Conservation (phyloP, 257 asterid species). For the Euphrasia confusa region DNA sequence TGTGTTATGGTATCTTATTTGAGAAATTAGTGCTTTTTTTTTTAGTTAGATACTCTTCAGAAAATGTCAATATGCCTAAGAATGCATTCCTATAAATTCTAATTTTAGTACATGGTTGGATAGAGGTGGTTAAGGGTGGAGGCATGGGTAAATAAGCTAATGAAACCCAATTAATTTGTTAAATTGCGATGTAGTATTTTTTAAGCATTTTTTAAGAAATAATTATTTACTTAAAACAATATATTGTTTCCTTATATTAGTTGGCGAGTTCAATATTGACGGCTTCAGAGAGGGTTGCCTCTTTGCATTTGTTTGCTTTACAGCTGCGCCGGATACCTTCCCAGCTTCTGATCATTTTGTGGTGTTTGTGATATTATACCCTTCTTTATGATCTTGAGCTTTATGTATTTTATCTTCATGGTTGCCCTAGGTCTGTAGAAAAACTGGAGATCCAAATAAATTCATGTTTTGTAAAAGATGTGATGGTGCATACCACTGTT, state of each 20-base stretch:
- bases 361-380: slow-evolving; percentile 6
- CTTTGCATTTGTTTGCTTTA: slow-evolving; percentile 14
- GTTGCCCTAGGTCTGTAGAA: slow-evolving; percentile 63
- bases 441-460: slow-evolving; percentile 90
- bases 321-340: slow-evolving; percentile 2
- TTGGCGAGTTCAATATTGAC: slow-evolving; percentile 2
- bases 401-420: slow-evolving; percentile 15
- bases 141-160: slow-evolving; percentile 9
- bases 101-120: slow-evolving; percentile 9
- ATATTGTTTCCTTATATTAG: not conserved
- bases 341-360: slow-evolving; percentile 17
- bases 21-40: not conserved
- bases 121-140: slow-evolving; percentile 20
- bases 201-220: not conserved
- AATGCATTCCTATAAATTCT: not conserved
- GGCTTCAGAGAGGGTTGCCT: slow-evolving; percentile 7
- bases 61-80: not conserved
- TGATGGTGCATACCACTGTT: slow-evolving; percentile 89
- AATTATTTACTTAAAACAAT: not conserved
- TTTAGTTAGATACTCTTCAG: not conserved
- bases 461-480: slow-evolving; percentile 98
- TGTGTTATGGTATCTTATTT: slow-evolving; percentile 6
- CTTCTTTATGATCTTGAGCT: slow-evolving; percentile 15
- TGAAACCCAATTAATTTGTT: not conserved
- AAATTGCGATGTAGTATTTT: not conserved